Conservation (phyloP, 306 rosid species). For the Fragaria vesca region DNA sequence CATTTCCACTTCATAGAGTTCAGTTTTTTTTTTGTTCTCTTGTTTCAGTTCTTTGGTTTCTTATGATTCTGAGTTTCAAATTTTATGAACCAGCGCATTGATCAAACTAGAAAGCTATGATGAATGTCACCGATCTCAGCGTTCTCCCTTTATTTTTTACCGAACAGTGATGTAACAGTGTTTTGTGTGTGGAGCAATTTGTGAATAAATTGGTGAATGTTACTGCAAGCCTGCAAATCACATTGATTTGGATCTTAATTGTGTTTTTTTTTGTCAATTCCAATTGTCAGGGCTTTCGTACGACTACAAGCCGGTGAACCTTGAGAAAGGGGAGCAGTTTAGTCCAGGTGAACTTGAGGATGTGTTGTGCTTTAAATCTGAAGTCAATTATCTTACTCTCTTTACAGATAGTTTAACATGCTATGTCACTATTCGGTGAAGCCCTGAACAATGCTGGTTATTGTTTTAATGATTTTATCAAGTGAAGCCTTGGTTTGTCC, state of each 20-base stretch:
- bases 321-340: constrained; percentile 37
- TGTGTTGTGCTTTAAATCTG: background rate
- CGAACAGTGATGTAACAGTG: too few species aligned
- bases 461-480: background rate
- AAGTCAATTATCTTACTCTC: background rate
- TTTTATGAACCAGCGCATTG: background rate
- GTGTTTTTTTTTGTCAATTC: background rate
- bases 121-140: background rate
- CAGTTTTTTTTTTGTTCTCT: background rate
- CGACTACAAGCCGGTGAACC: constrained; percentile 44
- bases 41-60: too few species aligned
- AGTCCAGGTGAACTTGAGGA: constrained; percentile 41
- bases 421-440: background rate
- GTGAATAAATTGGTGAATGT: background rate
- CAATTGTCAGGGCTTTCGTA: constrained; percentile 36
- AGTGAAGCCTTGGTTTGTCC: background rate
- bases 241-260: background rate
- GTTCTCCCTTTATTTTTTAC: background rate
- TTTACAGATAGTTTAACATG: background rate
- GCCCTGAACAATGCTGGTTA: background rate
- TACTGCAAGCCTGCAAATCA: background rate
- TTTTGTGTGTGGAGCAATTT: background rate
- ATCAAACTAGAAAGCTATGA: background rate
- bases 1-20: background rate
- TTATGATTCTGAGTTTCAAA: background rate